Evolutionary conservation across 139 green algal species (phyloP), one percentile per base, ranked within the genome.

Genomic region (Tetraselmis striata): DNA sequence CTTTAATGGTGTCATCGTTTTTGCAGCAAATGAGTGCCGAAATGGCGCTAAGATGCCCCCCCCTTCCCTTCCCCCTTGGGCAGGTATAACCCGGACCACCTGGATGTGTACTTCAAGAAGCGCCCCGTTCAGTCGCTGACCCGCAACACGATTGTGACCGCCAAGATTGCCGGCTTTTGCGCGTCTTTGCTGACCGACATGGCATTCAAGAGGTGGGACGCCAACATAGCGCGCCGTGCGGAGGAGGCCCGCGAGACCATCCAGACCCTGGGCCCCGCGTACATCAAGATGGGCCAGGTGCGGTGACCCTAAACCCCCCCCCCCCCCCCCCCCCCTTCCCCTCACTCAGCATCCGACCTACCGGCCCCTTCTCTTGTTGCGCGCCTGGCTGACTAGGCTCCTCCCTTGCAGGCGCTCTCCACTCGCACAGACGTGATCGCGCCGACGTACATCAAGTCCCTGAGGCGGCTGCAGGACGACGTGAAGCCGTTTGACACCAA

Each of bases 341-440:
- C n/a, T n/a, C n/a, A n/a, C n/a, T n/a, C n/a, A n/a, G n/a, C n/a
- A n/a, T n/a, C n/a, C n/a, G n/a, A n/a, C n/a, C n/a, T n/a, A n/a
- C n/a, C n/a, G n/a, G n/a, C n/a, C n/a, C n/a, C n/a, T n/a, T n/a
- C n/a, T n/a, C n/a, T n/a, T n/a, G n/a, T n/a, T n/a, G n/a, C n/a
- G n/a, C n/a, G n/a, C n/a, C n/a, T n/a, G n/a, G n/a, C n/a, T n/a
- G n/a, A n/a, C n/a, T n/a, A n/a, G n/a, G n/a, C n/a, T n/a, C n/a
- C n/a, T n/a, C n/a, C n/a, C n/a, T n/a, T n/a, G n/a, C 90, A 93
- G 87, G 79, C 84, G 32, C 58, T 91, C 59, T 89, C 86, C 30
- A 93, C 90, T 0, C 84, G 90, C 25, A 85, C 88, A 58, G 90
- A 93, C 76, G 75, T 93, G 29, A 75, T 92, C 25, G 87, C 89